Conservation (phyloP, 2,329 filamentous ascomycete species). For the Cadophora sp. region DNA sequence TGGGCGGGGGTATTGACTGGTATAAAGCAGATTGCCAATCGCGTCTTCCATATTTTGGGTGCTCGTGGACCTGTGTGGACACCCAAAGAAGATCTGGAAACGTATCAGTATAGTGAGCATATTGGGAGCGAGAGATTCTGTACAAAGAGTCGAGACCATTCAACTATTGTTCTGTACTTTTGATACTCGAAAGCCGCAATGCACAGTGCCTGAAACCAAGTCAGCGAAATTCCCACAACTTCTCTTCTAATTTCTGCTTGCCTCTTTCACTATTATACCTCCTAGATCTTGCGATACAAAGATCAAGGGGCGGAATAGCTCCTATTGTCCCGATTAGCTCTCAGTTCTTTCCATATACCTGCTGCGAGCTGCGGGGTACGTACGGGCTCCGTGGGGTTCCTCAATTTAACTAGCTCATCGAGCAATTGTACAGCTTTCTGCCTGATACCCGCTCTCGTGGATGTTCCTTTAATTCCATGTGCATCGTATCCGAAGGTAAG, state of each 20-base stretch:
- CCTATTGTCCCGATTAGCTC: not conserved
- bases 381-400: conserved; percentile 17
- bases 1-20: not conserved
- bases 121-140: not conserved
- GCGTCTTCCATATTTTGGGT: conserved; percentile 27
- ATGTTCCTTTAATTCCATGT: not conserved
- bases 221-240: not conserved
- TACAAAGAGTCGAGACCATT: conserved; percentile 25
- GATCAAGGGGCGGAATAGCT: conserved; percentile 20
- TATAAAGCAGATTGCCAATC: conserved; percentile 13
- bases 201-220: conserved; percentile 5
- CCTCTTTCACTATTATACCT: conserved; percentile 32
- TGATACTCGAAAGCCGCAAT: conserved; percentile 18
- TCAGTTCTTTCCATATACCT: not conserved
- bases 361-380: not conserved
- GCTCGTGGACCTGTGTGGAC: conserved; percentile 26
- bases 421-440: conserved; percentile 23
- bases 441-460: conserved; percentile 20
- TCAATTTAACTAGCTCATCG: conserved; percentile 20
- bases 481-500: conserved; percentile 18
- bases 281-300: conserved; percentile 31
- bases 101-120: not conserved
- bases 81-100: conserved; percentile 30
- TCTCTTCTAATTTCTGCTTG: not conserved
- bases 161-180: conserved; percentile 17